Base-by-base conservation (phyloP, 768 basidiomycete species). In the Agaricus sinodeliciosus region DNA sequence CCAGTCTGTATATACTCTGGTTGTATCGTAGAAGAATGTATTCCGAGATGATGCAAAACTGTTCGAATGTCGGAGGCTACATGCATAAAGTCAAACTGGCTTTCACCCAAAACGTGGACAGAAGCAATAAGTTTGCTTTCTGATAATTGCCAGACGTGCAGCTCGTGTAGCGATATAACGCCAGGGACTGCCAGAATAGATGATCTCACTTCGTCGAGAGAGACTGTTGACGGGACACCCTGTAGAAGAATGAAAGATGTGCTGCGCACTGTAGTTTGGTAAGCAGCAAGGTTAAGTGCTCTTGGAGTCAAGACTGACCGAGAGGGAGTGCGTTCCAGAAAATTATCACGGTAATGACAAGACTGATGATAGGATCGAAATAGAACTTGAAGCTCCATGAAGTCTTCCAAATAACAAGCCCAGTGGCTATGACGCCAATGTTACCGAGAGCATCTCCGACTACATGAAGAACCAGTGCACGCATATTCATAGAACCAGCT, bases 121-220 rank as follows among this genome's bases (percentile, higher is more conserved):
- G 90, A 94, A 9, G 94, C 94, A 40, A 99, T 87, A 50, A 94
- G 83, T 65, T 96, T 97, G 52, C 80, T 83, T 69, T 99, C 96
- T 9, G 92, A 94, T 44, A 99, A 79, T 62, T 95, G 93, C 96
- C 96, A 99, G 49, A 98, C 82, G 69, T 99, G 96, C 25, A 99
- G 77, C 64, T 97, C 92, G 62, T 98, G 96, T 26, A 98, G 60
- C 19, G 88, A 89, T 48, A 85, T 69, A 25, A 94, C 96, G 44
- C 96, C 95, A 3, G 87, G 78, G 22, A 97, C 88, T 3, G 71
- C 72, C 12, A 88, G 73, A 52, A 99, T 95, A 4, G 87, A 82
- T n/a, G 74, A 69, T 43, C 87, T 82, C 16, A 98, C 87, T 58
- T 85, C 82, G n/a, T 95, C 93, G 18, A 98, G 75, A 1, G 92